Conservation (phyloP, 345 rosid genomes). For the Geranium brycei region DNA sequence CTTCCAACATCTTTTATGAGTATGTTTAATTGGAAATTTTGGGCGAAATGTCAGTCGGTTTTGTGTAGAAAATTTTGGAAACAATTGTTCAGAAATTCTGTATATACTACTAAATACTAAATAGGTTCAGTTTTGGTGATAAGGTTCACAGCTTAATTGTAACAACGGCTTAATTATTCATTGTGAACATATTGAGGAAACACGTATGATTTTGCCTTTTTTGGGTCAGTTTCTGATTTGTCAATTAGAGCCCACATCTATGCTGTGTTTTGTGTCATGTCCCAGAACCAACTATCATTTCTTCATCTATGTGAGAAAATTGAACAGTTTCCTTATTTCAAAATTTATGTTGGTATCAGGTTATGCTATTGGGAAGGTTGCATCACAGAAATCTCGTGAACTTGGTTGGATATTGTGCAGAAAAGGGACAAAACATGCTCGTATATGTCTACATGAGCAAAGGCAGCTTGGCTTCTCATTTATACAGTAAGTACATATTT, state of each 20-base stretch:
- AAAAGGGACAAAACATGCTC: slow-evolving; percentile 89
- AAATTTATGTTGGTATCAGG: slow-evolving; percentile 30
- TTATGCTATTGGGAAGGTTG: slow-evolving; percentile 84
- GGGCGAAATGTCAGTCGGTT: too few species aligned
- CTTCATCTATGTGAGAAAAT: neutral
- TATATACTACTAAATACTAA: too few species aligned
- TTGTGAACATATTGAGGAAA: too few species aligned
- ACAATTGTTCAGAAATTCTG: too few species aligned
- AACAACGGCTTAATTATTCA: too few species aligned
- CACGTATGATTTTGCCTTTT: too few species aligned
- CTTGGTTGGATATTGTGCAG: slow-evolving; percentile 93
- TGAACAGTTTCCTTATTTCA: neutral
- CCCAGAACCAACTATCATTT: neutral
- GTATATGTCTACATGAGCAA: slow-evolving; percentile 92
- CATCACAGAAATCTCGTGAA: slow-evolving; percentile 96
- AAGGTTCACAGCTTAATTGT: too few species aligned
- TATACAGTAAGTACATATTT: slow-evolving; percentile 55
- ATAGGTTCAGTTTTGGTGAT: too few species aligned
- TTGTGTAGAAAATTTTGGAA: too few species aligned
- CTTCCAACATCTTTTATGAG: neutral
- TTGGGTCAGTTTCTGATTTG: neutral
- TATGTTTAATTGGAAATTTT: too few species aligned
- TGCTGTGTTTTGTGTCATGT: neutral
- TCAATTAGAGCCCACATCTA: too few species aligned
- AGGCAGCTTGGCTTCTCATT: slow-evolving; percentile 91